Conservation (phyloP, 1,284 basidiomycete species). For the Schizophyllum commune region DNA sequence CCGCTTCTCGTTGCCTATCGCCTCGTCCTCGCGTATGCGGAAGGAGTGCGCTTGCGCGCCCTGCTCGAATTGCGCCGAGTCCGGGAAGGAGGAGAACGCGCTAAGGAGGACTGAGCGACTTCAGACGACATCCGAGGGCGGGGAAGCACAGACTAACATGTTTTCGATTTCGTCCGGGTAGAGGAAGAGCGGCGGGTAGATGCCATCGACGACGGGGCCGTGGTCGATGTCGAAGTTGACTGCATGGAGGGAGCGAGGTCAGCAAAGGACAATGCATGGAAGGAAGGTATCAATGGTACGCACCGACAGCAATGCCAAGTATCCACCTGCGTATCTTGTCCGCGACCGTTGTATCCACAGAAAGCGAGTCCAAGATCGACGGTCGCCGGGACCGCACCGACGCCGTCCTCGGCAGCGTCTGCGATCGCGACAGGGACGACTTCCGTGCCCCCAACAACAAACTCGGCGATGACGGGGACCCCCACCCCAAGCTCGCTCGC, state of each 20-base stretch:
- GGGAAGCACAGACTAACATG: conserved; percentile 49
- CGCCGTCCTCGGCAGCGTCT: not conserved
- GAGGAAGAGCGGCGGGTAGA: conserved; percentile 60
- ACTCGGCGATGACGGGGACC: not conserved
- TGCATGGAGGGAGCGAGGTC: not conserved
- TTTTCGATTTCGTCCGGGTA: conserved; percentile 69
- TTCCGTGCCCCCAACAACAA: not conserved
- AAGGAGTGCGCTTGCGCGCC: conserved; percentile 70
- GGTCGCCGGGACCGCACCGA: not conserved
- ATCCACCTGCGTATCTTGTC: not conserved
- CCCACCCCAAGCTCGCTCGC: not conserved
- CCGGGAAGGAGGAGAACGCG: conserved; percentile 92
- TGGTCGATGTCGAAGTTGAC: conserved; percentile 87
- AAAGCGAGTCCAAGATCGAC: not conserved
- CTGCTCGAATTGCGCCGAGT: conserved; percentile 77
- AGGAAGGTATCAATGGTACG: not conserved
- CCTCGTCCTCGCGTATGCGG: conserved; percentile 44
- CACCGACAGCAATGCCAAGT: not conserved
- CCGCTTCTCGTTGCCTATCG: conserved; percentile 22
- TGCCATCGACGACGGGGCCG: conserved; percentile 75
- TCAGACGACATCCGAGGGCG: not conserved
- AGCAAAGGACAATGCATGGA: not conserved
- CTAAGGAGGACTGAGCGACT: conserved; percentile 30
- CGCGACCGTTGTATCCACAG: not conserved
- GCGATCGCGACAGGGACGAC: not conserved